A percentile compares a stretch with the other conserved stretches of the same genome.
Evolutionary conservation across 2,329 filamentous ascomycete species (phyloP).

Genomic region (Orbilia quercus): DNA sequence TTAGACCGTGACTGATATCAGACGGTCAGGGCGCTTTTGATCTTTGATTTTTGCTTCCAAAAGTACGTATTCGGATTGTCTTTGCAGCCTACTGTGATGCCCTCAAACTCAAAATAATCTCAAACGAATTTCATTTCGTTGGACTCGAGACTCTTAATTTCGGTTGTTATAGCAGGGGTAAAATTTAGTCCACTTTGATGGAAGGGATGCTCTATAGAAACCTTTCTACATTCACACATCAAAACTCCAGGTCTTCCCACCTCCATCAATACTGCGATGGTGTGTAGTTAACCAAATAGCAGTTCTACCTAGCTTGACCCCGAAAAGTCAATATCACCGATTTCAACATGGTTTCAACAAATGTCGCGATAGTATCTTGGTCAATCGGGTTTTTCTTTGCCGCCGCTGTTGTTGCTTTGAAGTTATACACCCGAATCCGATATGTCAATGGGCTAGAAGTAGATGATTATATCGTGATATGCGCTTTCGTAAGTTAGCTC

Average conservation of each 20-base stretch:
- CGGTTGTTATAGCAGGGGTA: not conserved
- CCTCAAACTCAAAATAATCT: not conserved
- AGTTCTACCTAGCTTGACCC: not conserved
- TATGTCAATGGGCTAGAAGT: constrained; percentile 41
- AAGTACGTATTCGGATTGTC: constrained; percentile 5
- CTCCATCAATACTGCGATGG: not conserved
- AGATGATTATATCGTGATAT: constrained; percentile 43
- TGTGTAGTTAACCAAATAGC: not conserved
- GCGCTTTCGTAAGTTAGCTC: constrained; percentile 13
- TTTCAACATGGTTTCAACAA: constrained; percentile 33
- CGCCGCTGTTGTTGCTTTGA: constrained; percentile 15
- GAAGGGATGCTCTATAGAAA: too few relatives aligned
- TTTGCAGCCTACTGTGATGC: constrained; percentile 23
- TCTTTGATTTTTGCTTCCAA: constrained; percentile 16
- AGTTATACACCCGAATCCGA: constrained; percentile 43
- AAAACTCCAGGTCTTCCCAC: not conserved
- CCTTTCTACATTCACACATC: too few relatives aligned
- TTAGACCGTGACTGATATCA: constrained; percentile 15
- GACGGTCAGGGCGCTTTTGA: constrained; percentile 10
- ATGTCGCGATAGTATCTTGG: constrained; percentile 38
- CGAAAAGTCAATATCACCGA: not conserved
- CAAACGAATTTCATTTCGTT: not conserved
- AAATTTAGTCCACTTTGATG: too few relatives aligned
- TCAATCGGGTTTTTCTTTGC: constrained; percentile 28
- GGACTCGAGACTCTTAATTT: too few relatives aligned